Percentiles rank a stretch among this genome's conserved stretches.
phyloP scores from a whole-genome alignment of 2,329 filamentous ascomycete species.

The Apiospora malaysiana region DNA sequence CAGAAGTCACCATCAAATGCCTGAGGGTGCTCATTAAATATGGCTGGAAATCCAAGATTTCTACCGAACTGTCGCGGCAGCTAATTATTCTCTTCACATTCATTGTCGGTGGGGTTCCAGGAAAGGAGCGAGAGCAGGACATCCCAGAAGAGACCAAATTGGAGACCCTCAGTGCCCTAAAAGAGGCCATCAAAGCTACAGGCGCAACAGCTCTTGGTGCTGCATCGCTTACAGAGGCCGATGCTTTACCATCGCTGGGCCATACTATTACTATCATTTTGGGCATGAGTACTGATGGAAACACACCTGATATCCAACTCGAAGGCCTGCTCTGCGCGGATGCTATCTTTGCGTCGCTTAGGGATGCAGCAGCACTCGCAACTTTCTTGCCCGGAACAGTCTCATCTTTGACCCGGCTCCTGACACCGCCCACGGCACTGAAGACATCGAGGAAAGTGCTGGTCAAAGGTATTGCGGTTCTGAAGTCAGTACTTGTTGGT shows the following conservation, averaged over 20 bases:
- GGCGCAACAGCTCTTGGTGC: constrained; percentile 55
- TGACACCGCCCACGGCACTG: constrained; percentile 69
- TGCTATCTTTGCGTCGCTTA: constrained; percentile 67
- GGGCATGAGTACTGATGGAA: constrained; percentile 70
- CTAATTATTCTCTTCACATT: constrained; percentile 85
- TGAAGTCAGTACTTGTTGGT: constrained; percentile 60
- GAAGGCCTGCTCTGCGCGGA: constrained; percentile 71
- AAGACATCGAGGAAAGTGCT: constrained; percentile 67
- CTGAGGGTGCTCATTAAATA: constrained; percentile 74
- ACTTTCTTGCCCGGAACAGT: constrained; percentile 89
- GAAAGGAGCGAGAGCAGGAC: constrained; percentile 51
- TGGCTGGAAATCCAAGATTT: constrained; percentile 79
- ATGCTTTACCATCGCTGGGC: constrained; percentile 78
- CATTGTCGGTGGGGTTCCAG: constrained; percentile 75
- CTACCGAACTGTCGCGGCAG: constrained; percentile 78
- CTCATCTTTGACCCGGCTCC: constrained; percentile 77
- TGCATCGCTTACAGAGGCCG: constrained; percentile 57
- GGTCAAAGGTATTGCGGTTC: constrained; percentile 61
- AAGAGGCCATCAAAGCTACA: constrained; percentile 67
- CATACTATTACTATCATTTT: constrained; percentile 83
- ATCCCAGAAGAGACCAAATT: constrained; percentile 76
- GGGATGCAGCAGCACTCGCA: constrained; percentile 76
- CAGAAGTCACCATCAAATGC: constrained; percentile 80
- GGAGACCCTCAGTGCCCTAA: constrained; percentile 73
- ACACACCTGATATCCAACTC: constrained; percentile 71